phyloP scores from a whole-genome alignment of 2,329 filamentous ascomycete genomes.

The Colletotrichum scovillei region DNA sequence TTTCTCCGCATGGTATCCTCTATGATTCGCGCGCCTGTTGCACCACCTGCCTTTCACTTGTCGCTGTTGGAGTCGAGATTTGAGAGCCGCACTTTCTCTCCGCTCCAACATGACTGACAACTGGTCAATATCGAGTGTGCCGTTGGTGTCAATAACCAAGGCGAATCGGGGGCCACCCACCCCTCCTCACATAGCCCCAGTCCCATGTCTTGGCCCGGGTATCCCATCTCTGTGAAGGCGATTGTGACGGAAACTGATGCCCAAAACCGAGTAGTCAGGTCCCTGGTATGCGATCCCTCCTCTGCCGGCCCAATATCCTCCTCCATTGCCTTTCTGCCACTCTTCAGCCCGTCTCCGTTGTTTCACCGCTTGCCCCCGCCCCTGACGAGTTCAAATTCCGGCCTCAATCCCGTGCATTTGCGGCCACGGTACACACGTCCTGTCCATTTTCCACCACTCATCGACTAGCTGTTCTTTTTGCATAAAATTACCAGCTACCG shows the following conservation, averaged over 20 bases:
- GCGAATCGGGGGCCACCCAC: constrained; percentile 4
- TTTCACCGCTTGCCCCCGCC: constrained; percentile 32
- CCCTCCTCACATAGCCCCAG: not conserved
- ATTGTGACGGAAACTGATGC: constrained; percentile 16
- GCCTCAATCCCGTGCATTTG: constrained; percentile 23
- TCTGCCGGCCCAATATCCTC: constrained; percentile 24
- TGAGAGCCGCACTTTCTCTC: constrained; percentile 19
- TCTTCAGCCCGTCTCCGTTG: constrained; percentile 5
- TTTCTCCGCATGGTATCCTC: constrained; percentile 21
- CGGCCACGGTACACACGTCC: not conserved
- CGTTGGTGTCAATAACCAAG: not conserved
- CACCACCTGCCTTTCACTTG: not conserved
- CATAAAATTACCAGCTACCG: constrained; percentile 12
- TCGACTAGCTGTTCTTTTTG: constrained; percentile 14
- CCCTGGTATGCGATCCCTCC: constrained; percentile 10
- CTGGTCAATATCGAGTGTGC: not conserved
- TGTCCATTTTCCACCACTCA: constrained; percentile 34
- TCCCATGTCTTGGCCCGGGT: not conserved
- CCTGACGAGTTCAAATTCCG: constrained; percentile 34
- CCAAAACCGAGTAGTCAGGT: constrained; percentile 11
- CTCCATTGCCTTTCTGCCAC: constrained; percentile 23
- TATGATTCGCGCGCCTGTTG: constrained; percentile 34
- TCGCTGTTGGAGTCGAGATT: not conserved
- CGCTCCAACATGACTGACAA: not conserved
- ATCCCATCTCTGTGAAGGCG: not conserved